Conservation (phyloP, 1,284 basidiomycete genomes). For the Leccinum angustisporum region DNA sequence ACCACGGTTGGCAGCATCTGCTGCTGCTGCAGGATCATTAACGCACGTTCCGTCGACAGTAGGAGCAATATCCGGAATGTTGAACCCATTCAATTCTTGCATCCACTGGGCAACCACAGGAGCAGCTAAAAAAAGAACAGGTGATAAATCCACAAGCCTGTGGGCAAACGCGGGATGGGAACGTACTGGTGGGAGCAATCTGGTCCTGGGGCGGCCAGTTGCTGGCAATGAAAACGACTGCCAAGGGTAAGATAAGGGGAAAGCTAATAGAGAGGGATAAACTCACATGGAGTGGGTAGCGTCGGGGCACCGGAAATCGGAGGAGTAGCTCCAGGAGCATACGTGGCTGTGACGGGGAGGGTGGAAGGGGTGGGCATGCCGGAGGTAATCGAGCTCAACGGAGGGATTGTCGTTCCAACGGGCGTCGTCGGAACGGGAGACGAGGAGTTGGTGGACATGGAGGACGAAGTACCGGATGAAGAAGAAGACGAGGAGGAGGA, state of each 20-base stretch:
- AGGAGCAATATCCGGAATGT: conserved; percentile 64
- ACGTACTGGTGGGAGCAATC: conserved; percentile 61
- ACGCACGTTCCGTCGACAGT: conserved; percentile 68
- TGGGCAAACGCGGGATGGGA: neutral
- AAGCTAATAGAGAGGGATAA: neutral
- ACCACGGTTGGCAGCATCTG: conserved; percentile 59
- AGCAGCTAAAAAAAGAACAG: conserved; percentile 42
- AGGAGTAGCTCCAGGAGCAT: conserved; percentile 55
- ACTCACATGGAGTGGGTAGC: conserved; percentile 62
- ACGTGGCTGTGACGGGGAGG: conserved; percentile 52
- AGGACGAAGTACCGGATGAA: conserved; percentile 17
- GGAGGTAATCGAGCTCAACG: conserved; percentile 62
- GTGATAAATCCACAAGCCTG: neutral
- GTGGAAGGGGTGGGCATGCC: conserved; percentile 64
- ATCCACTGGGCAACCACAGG: conserved; percentile 72
- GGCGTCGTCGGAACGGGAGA: conserved; percentile 31
- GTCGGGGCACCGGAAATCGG: conserved; percentile 63
- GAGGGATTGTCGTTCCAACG: conserved; percentile 42
- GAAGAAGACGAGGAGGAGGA: conserved; percentile 10
- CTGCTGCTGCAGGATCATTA: conserved; percentile 56
- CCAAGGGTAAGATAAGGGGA: conserved; percentile 4
- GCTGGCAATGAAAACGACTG: conserved; percentile 49
- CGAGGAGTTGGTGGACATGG: conserved; percentile 18
- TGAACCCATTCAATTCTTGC: conserved; percentile 67
- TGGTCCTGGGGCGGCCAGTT: conserved; percentile 73